phyloP scores from a whole-genome alignment of 805 yeast genomes.

The Metschnikowia orientalis region DNA sequence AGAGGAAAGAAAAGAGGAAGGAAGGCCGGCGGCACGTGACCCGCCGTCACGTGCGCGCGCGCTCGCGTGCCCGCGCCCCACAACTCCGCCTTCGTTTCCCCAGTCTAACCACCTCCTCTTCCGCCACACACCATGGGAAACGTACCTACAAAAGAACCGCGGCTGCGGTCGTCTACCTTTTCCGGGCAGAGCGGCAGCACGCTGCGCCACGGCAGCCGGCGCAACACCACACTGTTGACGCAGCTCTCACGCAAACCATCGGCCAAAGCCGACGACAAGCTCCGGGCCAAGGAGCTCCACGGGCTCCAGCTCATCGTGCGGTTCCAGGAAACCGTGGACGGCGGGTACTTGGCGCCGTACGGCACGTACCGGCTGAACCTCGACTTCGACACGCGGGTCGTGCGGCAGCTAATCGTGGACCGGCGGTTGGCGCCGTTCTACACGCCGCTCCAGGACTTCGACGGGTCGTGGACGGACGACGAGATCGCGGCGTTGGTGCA shows the following conservation, averaged over 20 bases:
- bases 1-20: no score
- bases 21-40: no score
- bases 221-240: conserved; percentile 15
- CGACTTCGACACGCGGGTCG: conserved; percentile 70
- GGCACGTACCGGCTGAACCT: conserved; percentile 78
- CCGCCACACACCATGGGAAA: conserved; percentile 35
- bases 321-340: conserved; percentile 75
- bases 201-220: conserved; percentile 8
- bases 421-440: conserved; percentile 85
- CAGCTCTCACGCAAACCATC: conserved; percentile 9
- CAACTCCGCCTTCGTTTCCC: conserved; percentile 3
- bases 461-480: conserved; percentile 64
- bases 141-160: conserved; percentile 40
- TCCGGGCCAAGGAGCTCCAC: conserved; percentile 45
- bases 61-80: conserved; percentile 1
- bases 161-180: conserved; percentile 24
- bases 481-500: conserved; percentile 51
- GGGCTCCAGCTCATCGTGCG: conserved; percentile 55
- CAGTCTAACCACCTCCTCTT: conserved; percentile 1
- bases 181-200: conserved; percentile 2
- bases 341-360: conserved; percentile 88
- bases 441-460: conserved; percentile 80
- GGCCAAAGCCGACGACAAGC: conserved; percentile 45
- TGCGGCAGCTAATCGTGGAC: conserved; percentile 62
- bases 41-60: neutral